Evolutionary conservation across 495 filamentous ascomycete genomes (phyloP).

Genomic region (Tetracladium setigerum): DNA sequence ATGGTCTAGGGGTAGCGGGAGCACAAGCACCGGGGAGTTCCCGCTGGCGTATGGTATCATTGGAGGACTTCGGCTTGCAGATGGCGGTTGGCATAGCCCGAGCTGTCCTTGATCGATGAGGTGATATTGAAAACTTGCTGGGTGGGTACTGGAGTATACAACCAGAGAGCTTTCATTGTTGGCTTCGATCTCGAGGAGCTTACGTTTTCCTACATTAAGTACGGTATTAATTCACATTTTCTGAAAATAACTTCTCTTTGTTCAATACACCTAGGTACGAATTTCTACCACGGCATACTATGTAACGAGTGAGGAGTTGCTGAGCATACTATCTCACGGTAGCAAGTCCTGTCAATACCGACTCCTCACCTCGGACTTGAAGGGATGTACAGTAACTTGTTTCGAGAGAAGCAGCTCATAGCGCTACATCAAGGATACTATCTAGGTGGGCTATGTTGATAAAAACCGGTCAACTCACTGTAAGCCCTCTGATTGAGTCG

Average conservation of each 20-base stretch:
- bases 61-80: conserved; percentile 1
- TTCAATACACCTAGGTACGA: too few species aligned
- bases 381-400: not conserved
- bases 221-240: too few species aligned
- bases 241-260: too few species aligned
- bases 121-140: not conserved
- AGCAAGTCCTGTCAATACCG: too few species aligned
- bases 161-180: not conserved
- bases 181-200: not conserved
- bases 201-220: too few species aligned
- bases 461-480: conserved; percentile 15
- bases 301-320: not conserved
- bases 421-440: not conserved
- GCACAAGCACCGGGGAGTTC: conserved; percentile 11
- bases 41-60: not conserved
- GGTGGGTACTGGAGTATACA: not conserved
- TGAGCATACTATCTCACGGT: not conserved
- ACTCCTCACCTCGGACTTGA: too few species aligned
- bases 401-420: not conserved
- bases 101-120: not conserved
- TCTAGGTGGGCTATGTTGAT: too few species aligned
- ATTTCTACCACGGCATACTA: not conserved
- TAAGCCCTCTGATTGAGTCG: conserved; percentile 26
- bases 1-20: conserved; percentile 30
- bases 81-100: conserved; percentile 5